Conservation (phyloP, 73 alveolate species). For the Symbiodinium natans region DNA sequence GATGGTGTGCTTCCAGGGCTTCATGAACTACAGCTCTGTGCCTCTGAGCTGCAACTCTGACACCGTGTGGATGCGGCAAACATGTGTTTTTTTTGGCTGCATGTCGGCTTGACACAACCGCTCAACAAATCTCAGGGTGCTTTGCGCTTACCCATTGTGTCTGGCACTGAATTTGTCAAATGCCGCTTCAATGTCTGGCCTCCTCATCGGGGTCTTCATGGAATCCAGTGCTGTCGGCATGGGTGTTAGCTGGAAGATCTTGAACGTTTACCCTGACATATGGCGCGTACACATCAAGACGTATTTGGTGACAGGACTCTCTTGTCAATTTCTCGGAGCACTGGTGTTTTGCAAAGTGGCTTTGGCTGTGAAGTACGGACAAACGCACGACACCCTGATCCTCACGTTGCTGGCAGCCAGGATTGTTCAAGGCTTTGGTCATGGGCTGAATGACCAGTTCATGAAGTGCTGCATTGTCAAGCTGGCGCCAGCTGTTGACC, state of each 20-base stretch:
- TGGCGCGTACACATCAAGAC: slow-evolving; percentile 1
- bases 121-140: background rate
- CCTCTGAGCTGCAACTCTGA: background rate
- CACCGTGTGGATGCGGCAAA: background rate
- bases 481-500: background rate
- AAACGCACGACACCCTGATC: background rate
- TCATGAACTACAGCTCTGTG: slow-evolving; percentile 33
- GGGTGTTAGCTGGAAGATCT: slow-evolving; percentile 20
- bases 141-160: slow-evolving; percentile 12
- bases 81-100: background rate
- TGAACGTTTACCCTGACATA: background rate
- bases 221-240: slow-evolving; percentile 27
- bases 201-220: slow-evolving; percentile 8
- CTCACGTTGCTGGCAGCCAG: slow-evolving; percentile 2
- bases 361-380: background rate
- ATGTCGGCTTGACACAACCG: background rate
- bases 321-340: background rate
- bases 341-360: background rate
- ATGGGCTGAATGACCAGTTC: slow-evolving; percentile 22
- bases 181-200: slow-evolving; percentile 33
- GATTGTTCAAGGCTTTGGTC: background rate
- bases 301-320: background rate
- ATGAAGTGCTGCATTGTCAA: slow-evolving; percentile 35
- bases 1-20: slow-evolving; percentile 30
- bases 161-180: slow-evolving; percentile 5